Evolutionary conservation across 2,329 filamentous ascomycete species (phyloP), one percentile per base, ranked within the genome.

Genomic region (Stemphylium vesicarium): DNA sequence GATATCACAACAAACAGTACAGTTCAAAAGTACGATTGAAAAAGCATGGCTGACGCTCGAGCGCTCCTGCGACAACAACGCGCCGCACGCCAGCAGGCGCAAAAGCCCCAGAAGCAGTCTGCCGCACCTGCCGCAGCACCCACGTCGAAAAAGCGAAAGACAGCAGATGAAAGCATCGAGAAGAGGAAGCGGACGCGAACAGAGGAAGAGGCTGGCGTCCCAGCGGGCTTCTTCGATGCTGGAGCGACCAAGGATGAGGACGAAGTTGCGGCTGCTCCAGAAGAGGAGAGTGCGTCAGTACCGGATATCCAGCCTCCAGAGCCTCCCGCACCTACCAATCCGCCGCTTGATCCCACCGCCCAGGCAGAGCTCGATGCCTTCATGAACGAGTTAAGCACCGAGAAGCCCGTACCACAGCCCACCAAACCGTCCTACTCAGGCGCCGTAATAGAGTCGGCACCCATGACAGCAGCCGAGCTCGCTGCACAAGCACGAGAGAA

Each of bases 361-460:
- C 63, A 73, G 38, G 66, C 65, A 11, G 77, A 79, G 29, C 77
- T 91, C 2, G 87, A 96, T 71, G 92, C 69, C 13, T 74, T 75
- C 49, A 41, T 75, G 55, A 57, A 56, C 35, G 77, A 78, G 36
- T 77, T 91, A 8, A 86, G 93, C 70, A 91, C 96, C 68, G 85
- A 88, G 49, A 95, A 90, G 90, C 48, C 62, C 9, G 89, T 91
- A 8, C 96, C 96, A 70, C 89, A 96, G 72, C 89, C 90, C 2
- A 87, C 96, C 50, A 32, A 38, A 16, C 31, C 39, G 15, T 43
- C 64, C 12, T 68, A 73, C 12, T 63, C 72, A 0, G 69, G 67
- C 37, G 77, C 78, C 5, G 77, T 78, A 7, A 80, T 82, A 42
- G 75, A 78, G 47, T 73, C 79, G 5, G 77, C 78, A 8, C 77